Evolutionary conservation across 192 early-diverging fungal species (phyloP).

Genomic region (Coemansia aciculifera): DNA sequence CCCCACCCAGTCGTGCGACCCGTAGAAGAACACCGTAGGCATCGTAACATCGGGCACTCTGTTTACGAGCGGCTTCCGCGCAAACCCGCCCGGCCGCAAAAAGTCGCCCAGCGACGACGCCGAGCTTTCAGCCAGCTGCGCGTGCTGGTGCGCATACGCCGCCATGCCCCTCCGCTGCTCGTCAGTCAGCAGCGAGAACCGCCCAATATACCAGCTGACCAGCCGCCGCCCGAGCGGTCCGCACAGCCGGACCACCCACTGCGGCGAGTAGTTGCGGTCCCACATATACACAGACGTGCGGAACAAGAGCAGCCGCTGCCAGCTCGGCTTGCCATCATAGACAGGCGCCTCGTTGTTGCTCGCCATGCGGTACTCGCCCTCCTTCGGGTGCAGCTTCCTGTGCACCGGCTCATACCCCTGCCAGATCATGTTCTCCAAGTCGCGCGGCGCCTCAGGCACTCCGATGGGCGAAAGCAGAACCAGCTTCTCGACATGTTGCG

Average conservation of each 20-base stretch:
- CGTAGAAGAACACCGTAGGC: conserved; percentile 80
- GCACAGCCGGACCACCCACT: conserved; percentile 69
- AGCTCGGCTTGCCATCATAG: conserved; percentile 34
- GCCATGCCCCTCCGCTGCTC: conserved; percentile 68
- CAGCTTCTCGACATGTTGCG: conserved; percentile 80
- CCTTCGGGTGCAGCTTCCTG: conserved; percentile 1
- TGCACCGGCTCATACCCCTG: conserved; percentile 32
- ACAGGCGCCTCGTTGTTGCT: conserved; percentile 35
- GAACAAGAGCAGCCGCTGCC: conserved; percentile 30
- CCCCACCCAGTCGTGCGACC: conserved; percentile 88
- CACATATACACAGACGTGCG: conserved; percentile 59
- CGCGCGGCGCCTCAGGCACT: conserved; percentile 57
- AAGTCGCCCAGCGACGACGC: conserved; percentile 79
- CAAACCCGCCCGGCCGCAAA: conserved; percentile 79
- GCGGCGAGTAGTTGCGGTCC: conserved; percentile 79
- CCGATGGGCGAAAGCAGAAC: conserved; percentile 86
- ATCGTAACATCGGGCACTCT: conserved; percentile 64
- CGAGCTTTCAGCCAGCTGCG: conserved; percentile 73
- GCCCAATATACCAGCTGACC: conserved; percentile 57
- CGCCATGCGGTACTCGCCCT: conserved; percentile 7
- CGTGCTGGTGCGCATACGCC: conserved; percentile 82
- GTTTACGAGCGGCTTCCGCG: conserved; percentile 72
- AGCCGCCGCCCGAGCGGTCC: conserved; percentile 77
- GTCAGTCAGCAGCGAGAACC: conserved; percentile 68
- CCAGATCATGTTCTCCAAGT: conserved; percentile 52